Evolutionary conservation across 495 filamentous ascomycete species (phyloP).

Genomic region (Oidiodendron maius): DNA sequence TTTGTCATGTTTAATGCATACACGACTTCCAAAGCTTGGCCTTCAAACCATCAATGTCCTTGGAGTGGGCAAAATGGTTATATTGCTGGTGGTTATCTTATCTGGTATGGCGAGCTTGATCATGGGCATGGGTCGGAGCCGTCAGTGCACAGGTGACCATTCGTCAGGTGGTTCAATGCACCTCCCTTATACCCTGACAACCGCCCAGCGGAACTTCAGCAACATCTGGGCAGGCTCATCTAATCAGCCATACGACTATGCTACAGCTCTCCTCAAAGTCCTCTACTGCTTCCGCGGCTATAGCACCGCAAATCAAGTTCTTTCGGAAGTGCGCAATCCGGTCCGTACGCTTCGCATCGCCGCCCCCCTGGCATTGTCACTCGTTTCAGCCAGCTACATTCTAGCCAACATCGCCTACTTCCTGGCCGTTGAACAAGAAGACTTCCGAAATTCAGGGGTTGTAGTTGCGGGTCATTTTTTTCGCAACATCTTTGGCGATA

Average conservation of each 20-base stretch:
- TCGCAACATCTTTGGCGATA: conserved; percentile 35
- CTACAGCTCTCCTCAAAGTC: conserved; percentile 42
- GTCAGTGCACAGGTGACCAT: no score
- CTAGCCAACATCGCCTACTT: conserved; percentile 61
- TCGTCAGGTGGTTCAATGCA: conserved; percentile 17
- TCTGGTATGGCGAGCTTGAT: conserved; percentile 45
- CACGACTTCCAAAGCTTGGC: conserved; percentile 52
- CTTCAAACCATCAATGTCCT: conserved; percentile 57
- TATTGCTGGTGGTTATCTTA: conserved; percentile 59
- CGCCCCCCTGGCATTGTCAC: conserved; percentile 50
- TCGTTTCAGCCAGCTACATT: conserved; percentile 55
- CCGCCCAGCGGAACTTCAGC: conserved; percentile 29
- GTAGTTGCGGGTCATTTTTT: conserved; percentile 43
- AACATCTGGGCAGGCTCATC: conserved; percentile 30
- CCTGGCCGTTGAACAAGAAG: conserved; percentile 32
- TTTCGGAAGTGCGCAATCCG: conserved; percentile 55
- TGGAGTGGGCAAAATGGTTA: conserved; percentile 57
- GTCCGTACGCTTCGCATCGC: conserved; percentile 55
- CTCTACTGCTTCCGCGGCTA: conserved; percentile 44
- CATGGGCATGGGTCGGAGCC: conserved; percentile 29
- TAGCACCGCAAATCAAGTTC: conserved; percentile 43
- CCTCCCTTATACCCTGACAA: conserved; percentile 19
- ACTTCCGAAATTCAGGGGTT: conserved; percentile 44
- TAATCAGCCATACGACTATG: conserved; percentile 39
- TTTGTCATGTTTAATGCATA: conserved; percentile 51